Percentiles rank a stretch among this genome's conserved stretches.
Evolutionary conservation across 139 green algal species (phyloP).

Genomic region (Chlamydomonas sp.): DNA sequence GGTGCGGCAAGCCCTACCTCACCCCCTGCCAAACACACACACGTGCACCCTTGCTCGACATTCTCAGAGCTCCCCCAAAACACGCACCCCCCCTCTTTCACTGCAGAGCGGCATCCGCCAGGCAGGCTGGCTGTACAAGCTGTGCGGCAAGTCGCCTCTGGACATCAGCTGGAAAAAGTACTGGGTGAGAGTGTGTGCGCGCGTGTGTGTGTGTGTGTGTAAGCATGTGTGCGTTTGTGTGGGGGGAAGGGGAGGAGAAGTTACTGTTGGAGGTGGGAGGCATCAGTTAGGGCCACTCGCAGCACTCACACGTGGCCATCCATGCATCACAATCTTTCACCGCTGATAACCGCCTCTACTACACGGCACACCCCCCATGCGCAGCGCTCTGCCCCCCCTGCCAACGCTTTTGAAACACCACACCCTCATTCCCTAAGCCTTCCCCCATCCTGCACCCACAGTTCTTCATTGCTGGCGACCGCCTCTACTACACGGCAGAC

Average conservation of each 20-base stretch:
- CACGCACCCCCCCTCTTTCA: background rate
- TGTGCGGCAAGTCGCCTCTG: conserved; percentile 36
- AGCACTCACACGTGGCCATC: too few relatives aligned
- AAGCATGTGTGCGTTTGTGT: background rate
- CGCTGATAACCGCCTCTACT: conserved; percentile 47
- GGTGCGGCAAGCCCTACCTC: background rate
- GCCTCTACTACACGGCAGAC: conserved; percentile 43
- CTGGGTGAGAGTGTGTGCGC: conserved; percentile 25
- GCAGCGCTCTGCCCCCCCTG: too few relatives aligned
- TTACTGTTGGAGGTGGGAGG: too few relatives aligned
- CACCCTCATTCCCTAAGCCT: too few relatives aligned
- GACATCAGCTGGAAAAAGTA: conserved; percentile 40
- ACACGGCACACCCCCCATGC: conserved; percentile 25
- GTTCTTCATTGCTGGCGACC: conserved; percentile 45
- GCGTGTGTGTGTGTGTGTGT: background rate
- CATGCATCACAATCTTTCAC: conserved; percentile 35
- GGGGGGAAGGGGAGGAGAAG: too few relatives aligned
- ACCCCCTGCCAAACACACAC: too few relatives aligned
- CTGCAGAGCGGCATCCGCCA: conserved; percentile 22
- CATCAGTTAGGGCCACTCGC: too few relatives aligned
- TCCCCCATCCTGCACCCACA: conserved; percentile 17
- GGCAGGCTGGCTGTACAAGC: conserved; percentile 40
- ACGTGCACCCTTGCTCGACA: background rate
- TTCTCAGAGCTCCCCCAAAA: background rate
- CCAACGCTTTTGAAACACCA: too few relatives aligned